These are phyloP conservation scores for Sordariomycetes sp. DNA, from an alignment of 2,329 filamentous ascomycete genomes.

Conservation along the genomic window DNA sequence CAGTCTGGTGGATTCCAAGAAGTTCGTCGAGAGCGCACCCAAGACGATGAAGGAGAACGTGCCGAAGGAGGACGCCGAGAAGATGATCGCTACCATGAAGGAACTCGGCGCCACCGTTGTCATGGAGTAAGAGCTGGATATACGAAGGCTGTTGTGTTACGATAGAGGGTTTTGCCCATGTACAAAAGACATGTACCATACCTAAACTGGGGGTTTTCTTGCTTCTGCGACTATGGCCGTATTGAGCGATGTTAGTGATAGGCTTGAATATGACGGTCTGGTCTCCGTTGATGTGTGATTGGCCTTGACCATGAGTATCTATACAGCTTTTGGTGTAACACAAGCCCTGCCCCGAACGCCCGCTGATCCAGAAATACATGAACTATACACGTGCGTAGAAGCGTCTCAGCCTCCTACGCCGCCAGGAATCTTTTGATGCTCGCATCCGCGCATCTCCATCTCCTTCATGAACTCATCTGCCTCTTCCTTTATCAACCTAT, in stretches of 20 bases:
- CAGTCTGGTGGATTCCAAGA: constrained; percentile 98
- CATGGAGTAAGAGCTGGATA: constrained; percentile 65
- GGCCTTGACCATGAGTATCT: no score
- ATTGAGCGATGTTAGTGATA: no score
- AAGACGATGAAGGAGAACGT: constrained; percentile 99
- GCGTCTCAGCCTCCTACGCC: no score
- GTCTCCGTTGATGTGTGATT: no score
- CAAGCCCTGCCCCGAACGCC: no score
- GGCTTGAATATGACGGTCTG: no score
- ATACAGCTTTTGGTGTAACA: no score
- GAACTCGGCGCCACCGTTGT: constrained; percentile 77
- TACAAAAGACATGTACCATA: constrained; percentile 6
- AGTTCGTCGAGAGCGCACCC: constrained; percentile 96
- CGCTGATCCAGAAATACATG: no score
- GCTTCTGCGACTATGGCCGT: not conserved
- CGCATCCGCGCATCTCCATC: constrained; percentile 29
- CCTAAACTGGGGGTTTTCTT: constrained; percentile 2
- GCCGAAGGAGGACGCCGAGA: constrained; percentile 97
- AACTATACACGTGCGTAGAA: no score
- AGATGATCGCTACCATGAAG: constrained; percentile 94
- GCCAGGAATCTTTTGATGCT: no score
- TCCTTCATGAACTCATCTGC: constrained; percentile 34
- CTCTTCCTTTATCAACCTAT: constrained; percentile 68
- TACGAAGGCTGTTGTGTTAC: not conserved
- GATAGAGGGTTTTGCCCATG: constrained; percentile 4